Evolutionary conservation across 2,329 filamentous ascomycete genomes (phyloP).

Genomic region (Myriosclerotinia curreyana): DNA sequence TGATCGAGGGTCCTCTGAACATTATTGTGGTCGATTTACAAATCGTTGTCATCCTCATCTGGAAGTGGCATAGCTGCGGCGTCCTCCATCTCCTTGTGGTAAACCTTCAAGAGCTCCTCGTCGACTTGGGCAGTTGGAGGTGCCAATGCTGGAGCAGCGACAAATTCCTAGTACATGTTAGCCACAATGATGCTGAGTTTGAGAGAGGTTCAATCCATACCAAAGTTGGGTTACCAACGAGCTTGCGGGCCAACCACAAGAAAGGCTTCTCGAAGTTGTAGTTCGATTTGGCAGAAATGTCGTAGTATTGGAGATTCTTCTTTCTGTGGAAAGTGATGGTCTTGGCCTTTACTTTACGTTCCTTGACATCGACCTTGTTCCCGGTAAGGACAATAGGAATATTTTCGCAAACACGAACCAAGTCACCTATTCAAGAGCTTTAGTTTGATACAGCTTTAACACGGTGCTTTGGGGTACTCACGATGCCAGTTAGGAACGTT

Average conservation of each 20-base stretch:
- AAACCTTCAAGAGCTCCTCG: constrained; percentile 73
- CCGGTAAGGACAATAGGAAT: constrained; percentile 97
- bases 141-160: constrained; percentile 89
- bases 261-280: constrained; percentile 99
- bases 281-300: constrained; percentile 99
- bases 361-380: constrained; percentile 99
- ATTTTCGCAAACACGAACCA: constrained; percentile 99
- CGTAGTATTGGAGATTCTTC: constrained; percentile 99
- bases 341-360: constrained; percentile 99
- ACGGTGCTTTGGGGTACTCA: constrained; percentile 51
- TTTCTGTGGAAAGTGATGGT: constrained; percentile 99
- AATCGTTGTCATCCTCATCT: constrained; percentile 82
- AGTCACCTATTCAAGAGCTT: constrained; percentile 63
- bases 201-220: constrained; percentile 50
- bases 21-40: constrained; percentile 34
- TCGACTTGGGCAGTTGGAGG: constrained; percentile 91
- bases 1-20: constrained; percentile 24
- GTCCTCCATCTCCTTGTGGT: constrained; percentile 82
- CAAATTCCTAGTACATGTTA: constrained; percentile 70
- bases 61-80: constrained; percentile 84
- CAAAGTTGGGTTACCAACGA: constrained; percentile 86
- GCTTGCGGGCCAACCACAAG: constrained; percentile 98
- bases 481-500: constrained; percentile 99
- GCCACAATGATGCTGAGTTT: constrained; percentile 21
- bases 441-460: constrained; percentile 21